These are phyloP conservation scores for Russula vinacea DNA, from an alignment of 768 basidiomycete species.

Conservation along the genomic window DNA sequence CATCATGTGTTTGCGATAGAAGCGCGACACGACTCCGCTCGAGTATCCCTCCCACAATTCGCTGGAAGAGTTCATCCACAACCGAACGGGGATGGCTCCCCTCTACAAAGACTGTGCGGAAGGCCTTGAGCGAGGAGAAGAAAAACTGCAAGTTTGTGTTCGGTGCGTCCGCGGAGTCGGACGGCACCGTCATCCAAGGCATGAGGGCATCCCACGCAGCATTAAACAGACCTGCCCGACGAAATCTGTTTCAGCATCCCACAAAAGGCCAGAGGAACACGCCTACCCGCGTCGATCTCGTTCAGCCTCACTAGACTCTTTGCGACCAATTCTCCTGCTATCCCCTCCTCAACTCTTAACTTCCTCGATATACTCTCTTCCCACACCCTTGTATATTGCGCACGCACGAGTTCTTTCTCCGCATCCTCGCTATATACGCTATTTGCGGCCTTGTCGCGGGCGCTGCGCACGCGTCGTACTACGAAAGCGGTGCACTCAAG, in stretches of 20 bases:
- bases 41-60: slow-evolving; percentile 40
- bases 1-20: slow-evolving; percentile 28
- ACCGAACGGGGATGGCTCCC: slow-evolving; percentile 33
- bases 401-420: slow-evolving; percentile 40
- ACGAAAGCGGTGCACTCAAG: slow-evolving; percentile 70
- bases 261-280: background rate
- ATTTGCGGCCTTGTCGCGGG: slow-evolving; percentile 23
- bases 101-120: slow-evolving; percentile 43
- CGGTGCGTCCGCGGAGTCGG: slow-evolving; percentile 14
- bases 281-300: slow-evolving; percentile 34
- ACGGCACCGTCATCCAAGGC: slow-evolving; percentile 32
- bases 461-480: slow-evolving; percentile 41
- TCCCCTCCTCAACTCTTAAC: slow-evolving; percentile 47
- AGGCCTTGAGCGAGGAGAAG: slow-evolving; percentile 46
- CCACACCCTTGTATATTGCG: slow-evolving; percentile 50
- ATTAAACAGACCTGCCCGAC: slow-evolving; percentile 44
- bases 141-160: slow-evolving; percentile 39
- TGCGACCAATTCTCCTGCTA: slow-evolving; percentile 45
- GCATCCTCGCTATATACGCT: slow-evolving; percentile 18
- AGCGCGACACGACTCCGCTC: slow-evolving; percentile 36
- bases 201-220: slow-evolving; percentile 48
- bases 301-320: slow-evolving; percentile 40
- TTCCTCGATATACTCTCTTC: slow-evolving; percentile 43
- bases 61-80: slow-evolving; percentile 36
- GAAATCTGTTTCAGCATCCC: background rate